phyloP scores from a whole-genome alignment of 2,329 filamentous ascomycete species.

The Onygenales sp. region DNA sequence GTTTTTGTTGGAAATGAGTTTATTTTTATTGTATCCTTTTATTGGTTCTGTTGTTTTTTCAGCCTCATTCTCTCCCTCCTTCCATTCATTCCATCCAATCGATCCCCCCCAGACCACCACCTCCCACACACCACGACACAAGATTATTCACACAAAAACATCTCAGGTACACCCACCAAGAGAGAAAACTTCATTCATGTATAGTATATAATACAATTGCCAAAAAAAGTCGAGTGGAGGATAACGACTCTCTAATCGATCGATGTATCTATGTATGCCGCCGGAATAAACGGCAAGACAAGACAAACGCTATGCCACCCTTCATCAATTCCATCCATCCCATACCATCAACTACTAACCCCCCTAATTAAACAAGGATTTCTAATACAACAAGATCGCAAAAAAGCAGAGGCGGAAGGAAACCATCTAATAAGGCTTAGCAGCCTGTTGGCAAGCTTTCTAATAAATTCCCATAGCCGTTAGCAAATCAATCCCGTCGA shows the following conservation, averaged over 20 bases:
- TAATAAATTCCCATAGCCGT: too few species aligned
- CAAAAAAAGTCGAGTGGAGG: background rate
- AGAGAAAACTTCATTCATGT: background rate
- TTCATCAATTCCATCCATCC: background rate
- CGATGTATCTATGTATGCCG: background rate
- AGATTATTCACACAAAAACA: too few species aligned
- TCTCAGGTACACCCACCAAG: background rate
- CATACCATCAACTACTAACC: background rate
- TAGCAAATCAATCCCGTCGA: too few species aligned
- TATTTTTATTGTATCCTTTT: background rate
- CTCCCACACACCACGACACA: too few species aligned
- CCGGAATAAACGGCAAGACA: background rate
- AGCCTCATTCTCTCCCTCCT: background rate
- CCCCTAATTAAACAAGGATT: background rate
- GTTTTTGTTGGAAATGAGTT: background rate
- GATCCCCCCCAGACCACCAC: too few species aligned
- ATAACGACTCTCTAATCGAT: background rate
- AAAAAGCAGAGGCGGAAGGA: background rate
- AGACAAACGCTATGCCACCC: background rate
- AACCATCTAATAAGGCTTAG: constrained; percentile 54
- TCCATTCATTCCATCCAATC: too few species aligned
- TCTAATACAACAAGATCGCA: too few species aligned
- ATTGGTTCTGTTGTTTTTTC: background rate
- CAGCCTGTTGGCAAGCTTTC: constrained; percentile 76
- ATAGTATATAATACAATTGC: background rate